Base-by-base conservation (phyloP, 192 early-diverging fungal genomes). In the Cetraspora pellucida region DNA sequence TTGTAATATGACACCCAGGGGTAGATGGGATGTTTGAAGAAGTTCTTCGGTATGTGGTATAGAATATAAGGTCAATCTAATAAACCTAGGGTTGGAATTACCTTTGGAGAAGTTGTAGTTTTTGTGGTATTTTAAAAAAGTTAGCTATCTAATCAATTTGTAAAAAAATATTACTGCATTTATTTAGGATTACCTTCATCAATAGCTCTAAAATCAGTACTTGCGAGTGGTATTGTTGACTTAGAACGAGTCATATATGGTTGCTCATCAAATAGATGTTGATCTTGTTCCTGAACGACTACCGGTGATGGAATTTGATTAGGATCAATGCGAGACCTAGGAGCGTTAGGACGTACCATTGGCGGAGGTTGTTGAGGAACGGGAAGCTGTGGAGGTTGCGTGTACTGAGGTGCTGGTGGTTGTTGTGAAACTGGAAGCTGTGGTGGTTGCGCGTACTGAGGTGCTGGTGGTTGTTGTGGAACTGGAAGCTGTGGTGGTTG, bases 231-330 rank as follows among this genome's bases (percentile, higher is more conserved):
- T 17, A 93, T 89, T 13, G 88, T 81, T 8, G 70, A 75, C 72
- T 87, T 90, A 14, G 88, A 84, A 14, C 84, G 88, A 0, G 97
- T 96, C 46, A 88, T 86, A 85, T 90, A 99, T 11, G 90, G 85
- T 64, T 87, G 78, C 27, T 85, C 83, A 23, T 83, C 84, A 81
- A 93, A 92, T 10, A 85, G 61, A 25, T 86, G 79, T 77, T 97
- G 95, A 79, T 99, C 96, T 19, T 83, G 81, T 66, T 90, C 89
- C 71, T 96, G 95, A 45, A 96, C 95, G 25, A 86, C 83, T 11
- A 95, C 86, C 25, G 97, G 96, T 23, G 92, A 91, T 19, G 97
- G 97, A 68, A 99, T 94, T 77, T 96, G 94, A 84, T 95, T 92
- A 2, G 97, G 96, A 79, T 99, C 95, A 64, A 99, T 99, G 19